Evolutionary conservation across 345 rosid species (phyloP).

Genomic region (Clausena lansium): DNA sequence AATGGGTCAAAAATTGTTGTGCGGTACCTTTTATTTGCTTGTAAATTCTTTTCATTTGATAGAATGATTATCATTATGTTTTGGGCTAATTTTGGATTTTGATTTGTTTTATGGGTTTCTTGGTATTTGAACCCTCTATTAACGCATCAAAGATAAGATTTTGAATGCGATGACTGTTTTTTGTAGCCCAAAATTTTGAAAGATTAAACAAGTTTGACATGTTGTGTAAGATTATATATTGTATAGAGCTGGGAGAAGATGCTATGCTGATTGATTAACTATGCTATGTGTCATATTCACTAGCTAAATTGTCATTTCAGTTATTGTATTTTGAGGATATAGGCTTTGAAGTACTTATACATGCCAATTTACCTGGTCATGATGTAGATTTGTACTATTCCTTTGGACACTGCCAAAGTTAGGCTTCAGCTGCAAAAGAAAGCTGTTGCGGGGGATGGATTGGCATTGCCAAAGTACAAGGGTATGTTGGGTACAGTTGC

Average conservation of each 20-base stretch:
- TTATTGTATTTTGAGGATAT: not conserved
- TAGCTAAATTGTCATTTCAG: not conserved
- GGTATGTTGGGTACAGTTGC: constrained; percentile 93
- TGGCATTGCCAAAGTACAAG: constrained; percentile 64
- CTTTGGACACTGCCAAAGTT: constrained; percentile 96
- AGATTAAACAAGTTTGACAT: not conserved
- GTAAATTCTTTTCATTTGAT: not conserved
- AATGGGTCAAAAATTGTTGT: not conserved
- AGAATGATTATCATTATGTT: not conserved
- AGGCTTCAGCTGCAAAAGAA: constrained; percentile 98
- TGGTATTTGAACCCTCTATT: not conserved
- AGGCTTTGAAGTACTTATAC: constrained; percentile 2
- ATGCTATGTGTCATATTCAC: not conserved
- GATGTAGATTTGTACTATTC: constrained; percentile 87
- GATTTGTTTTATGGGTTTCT: not conserved
- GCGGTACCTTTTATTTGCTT: not conserved
- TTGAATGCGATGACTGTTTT: not conserved
- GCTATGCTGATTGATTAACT: not conserved
- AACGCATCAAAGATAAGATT: not conserved
- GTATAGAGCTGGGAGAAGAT: not conserved
- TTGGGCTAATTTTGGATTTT: not conserved
- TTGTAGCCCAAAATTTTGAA: not conserved
- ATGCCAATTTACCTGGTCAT: constrained; percentile 4
- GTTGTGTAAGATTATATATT: not conserved
- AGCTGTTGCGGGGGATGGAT: constrained; percentile 56